Percentiles rank a stretch among this genome's conserved stretches.
phyloP scores from a whole-genome alignment of 2,329 filamentous ascomycete species.

The Cladosporium phlei region DNA sequence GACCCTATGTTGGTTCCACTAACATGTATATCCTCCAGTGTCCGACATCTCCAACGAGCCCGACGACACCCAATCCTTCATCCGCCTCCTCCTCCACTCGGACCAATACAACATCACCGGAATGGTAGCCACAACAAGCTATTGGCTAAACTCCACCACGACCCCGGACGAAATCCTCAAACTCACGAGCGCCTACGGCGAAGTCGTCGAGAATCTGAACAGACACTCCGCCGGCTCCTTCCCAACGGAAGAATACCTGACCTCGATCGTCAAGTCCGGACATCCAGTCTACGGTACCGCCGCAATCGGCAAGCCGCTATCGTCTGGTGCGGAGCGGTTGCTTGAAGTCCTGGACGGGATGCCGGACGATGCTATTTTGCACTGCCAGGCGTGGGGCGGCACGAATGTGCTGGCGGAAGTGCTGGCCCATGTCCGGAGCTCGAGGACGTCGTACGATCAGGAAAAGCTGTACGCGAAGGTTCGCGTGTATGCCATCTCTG shows the following conservation, averaged over 20 bases:
- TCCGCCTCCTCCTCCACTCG: constrained; percentile 23
- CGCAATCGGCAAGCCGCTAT: constrained; percentile 28
- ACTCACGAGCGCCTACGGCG: constrained; percentile 27
- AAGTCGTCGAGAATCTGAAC: constrained; percentile 40
- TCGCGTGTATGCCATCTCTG: constrained; percentile 53
- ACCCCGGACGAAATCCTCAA: constrained; percentile 25
- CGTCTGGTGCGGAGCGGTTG: constrained; percentile 20
- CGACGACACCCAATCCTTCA: constrained; percentile 26
- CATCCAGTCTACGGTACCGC: constrained; percentile 36
- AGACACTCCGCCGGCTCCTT: constrained; percentile 33
- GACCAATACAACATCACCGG: constrained; percentile 25
- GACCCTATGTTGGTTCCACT: too few relatives aligned
- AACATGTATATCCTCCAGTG: too few relatives aligned
- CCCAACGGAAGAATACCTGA: constrained; percentile 21
- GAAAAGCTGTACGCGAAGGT: constrained; percentile 39
- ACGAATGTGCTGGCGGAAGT: constrained; percentile 49
- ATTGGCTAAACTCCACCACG: constrained; percentile 24
- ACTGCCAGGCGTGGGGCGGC: constrained; percentile 48
- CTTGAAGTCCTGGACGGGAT: constrained; percentile 22
- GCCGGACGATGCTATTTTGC: constrained; percentile 38
- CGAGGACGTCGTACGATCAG: constrained; percentile 28
- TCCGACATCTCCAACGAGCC: constrained; percentile 29
- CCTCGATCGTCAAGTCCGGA: constrained; percentile 32
- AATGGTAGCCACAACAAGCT: constrained; percentile 23
- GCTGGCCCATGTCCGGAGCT: constrained; percentile 36